These are phyloP conservation scores for Sphenostylis stenocarpa DNA, from an alignment of 306 rosid genomes.

Conservation along the genomic window DNA sequence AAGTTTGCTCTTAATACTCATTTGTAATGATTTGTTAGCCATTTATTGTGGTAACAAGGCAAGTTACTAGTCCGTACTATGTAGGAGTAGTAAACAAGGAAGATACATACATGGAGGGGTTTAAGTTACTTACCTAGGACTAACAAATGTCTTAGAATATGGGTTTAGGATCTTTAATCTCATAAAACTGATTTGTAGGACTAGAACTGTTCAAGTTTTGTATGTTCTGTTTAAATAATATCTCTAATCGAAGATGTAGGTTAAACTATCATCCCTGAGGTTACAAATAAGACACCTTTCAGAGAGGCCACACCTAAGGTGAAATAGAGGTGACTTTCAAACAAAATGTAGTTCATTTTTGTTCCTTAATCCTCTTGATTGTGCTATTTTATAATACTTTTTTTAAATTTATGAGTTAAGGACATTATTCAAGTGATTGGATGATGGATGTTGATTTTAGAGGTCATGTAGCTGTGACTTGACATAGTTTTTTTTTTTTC, in stretches of 20 bases:
- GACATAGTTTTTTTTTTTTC: slow-evolving; percentile 12
- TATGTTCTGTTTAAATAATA: no score
- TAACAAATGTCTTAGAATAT: neutral
- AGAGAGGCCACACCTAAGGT: neutral
- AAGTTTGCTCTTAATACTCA: slow-evolving; percentile 1
- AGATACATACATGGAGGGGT: neutral
- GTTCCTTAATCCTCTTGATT: neutral
- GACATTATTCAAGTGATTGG: neutral
- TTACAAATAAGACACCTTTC: no score
- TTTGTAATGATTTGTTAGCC: neutral
- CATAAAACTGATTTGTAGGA: neutral
- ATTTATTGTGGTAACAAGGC: neutral
- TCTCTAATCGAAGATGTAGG: neutral
- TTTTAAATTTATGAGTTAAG: neutral
- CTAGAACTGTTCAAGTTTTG: neutral
- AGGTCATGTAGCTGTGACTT: neutral
- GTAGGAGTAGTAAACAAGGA: neutral
- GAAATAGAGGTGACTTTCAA: neutral
- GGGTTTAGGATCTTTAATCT: neutral
- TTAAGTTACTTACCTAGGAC: neutral
- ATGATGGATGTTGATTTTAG: neutral
- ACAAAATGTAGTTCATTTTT: neutral
- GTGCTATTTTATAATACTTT: neutral
- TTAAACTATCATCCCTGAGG: no score
- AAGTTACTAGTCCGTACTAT: neutral